Base-by-base conservation (phyloP, 306 rosid genomes). In the Pachyrhizus erosus region DNA sequence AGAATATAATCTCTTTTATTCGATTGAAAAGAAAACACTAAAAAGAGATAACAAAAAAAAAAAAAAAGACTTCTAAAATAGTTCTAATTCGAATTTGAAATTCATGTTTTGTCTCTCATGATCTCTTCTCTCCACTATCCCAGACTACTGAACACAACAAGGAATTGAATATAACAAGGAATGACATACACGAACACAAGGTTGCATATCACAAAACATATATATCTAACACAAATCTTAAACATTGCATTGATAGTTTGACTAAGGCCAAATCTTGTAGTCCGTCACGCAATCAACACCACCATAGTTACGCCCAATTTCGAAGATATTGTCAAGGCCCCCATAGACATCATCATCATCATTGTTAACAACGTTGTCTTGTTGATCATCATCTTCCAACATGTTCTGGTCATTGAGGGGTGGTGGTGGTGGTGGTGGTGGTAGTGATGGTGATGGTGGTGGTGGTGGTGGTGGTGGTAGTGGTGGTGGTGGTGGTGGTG, bases 291-390 rank as follows among this genome's bases (percentile, higher is more conserved):
- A 17, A 70, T 82, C 26, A 70, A 68, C 77, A 33, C 73, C 9
- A 72, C 4, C n/a, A 49, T 12, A 61, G 31, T 26, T 48, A 20
- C 14, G 27, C 34, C 11, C 27, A 7, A 70, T 75, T 40, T 88
- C 88, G 0, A 83, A 73, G 17, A 33, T 39, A 37, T 39, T 75
- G 17, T 51, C 88, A 48, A 84, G 85, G 54, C 58, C 60, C 7
- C 33, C 60, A 9, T 27, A 89, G 42, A 48, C 79, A 11, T 70
- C 77, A 10, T 79, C 58, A 7, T 79, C 40, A 31, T 3, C 29
- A 17, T 23, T 3, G 31, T 27, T 27, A 27, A 27, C 31, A 27
- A 27, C 31, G 31, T 27, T 27, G 31, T 27, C 3, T n/a, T n/a
- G n/a, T 11, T 69, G 66, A 72, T 67, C 61, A 52, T 24, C 55